A percentile compares a stretch with the other conserved stretches of the same genome.
Evolutionary conservation across 352 stramenopile genomes (phyloP).

Genomic region (Globisporangium megalacanthum): DNA sequence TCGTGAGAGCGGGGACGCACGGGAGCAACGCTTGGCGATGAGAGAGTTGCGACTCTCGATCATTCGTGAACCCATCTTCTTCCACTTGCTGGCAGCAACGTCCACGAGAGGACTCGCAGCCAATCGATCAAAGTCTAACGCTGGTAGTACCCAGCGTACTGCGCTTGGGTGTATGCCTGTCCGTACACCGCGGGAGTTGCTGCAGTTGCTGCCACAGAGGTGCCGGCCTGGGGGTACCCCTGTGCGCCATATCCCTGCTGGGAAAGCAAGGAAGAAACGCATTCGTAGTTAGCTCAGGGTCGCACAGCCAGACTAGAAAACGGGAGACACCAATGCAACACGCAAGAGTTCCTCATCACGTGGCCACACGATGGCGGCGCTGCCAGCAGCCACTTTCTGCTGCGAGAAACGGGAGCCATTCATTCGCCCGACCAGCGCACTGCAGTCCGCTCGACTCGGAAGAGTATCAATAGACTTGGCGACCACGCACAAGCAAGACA

Average conservation of each 20-base stretch:
- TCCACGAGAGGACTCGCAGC: neutral
- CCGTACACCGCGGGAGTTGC: constrained; percentile 16
- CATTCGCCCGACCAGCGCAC: neutral
- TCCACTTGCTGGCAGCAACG: neutral
- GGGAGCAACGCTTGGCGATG: neutral
- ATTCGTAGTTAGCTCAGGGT: neutral
- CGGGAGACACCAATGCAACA: constrained; percentile 5
- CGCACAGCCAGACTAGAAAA: neutral
- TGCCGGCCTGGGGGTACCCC: constrained; percentile 37
- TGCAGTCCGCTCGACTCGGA: constrained; percentile 10
- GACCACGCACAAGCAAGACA: constrained; percentile 12
- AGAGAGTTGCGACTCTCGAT: constrained; percentile 9
- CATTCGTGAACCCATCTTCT: neutral
- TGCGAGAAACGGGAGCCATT: constrained; percentile 1
- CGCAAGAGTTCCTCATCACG: constrained; percentile 9
- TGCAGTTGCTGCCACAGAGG: constrained; percentile 13
- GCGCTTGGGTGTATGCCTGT: constrained; percentile 40
- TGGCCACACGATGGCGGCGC: constrained; percentile 3
- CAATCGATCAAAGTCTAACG: constrained; percentile 1
- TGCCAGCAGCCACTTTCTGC: neutral
- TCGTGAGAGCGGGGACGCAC: too few relatives aligned
- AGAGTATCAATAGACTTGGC: constrained; percentile 13
- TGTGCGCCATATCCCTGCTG: constrained; percentile 49
- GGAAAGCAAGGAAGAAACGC: neutral
- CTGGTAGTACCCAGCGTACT: constrained; percentile 63